These are phyloP conservation scores for Apiospora pterosperma DNA, from an alignment of 2,329 filamentous ascomycete genomes.

Conservation along the genomic window DNA sequence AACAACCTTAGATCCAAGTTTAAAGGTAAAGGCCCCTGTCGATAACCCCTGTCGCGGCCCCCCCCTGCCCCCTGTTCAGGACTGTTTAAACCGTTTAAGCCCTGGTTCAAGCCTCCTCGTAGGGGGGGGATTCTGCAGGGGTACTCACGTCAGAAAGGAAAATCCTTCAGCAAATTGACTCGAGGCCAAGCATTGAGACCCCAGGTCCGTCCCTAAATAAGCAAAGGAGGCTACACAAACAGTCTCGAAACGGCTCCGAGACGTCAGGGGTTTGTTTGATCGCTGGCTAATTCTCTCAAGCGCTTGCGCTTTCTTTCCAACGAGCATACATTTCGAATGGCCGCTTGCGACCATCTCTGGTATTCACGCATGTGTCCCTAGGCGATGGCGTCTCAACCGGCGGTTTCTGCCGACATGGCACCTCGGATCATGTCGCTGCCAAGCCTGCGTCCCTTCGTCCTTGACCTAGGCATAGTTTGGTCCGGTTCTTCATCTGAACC, in stretches of 20 bases:
- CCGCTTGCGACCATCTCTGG: background rate
- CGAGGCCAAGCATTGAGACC: conserved; percentile 3
- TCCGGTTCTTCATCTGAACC: background rate
- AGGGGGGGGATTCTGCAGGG: too few relatives aligned
- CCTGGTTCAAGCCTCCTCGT: background rate
- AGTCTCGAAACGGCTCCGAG: background rate
- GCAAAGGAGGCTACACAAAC: background rate
- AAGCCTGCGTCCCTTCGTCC: background rate
- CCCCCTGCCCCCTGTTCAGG: background rate
- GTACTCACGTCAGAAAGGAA: too few relatives aligned
- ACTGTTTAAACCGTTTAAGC: background rate
- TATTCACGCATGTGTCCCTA: background rate
- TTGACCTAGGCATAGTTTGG: too few relatives aligned
- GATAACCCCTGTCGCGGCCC: background rate
- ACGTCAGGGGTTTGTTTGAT: background rate
- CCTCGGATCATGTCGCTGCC: background rate
- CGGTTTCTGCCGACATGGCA: background rate
- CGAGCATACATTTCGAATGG: background rate
- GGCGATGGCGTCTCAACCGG: background rate
- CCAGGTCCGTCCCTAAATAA: background rate
- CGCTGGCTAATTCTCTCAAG: background rate
- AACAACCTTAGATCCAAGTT: conserved; percentile 1
- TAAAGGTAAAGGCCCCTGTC: background rate
- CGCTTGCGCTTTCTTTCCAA: background rate
- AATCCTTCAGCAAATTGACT: background rate